phyloP scores from a whole-genome alignment of 1,284 basidiomycete species.

The Tilletia setariae region DNA sequence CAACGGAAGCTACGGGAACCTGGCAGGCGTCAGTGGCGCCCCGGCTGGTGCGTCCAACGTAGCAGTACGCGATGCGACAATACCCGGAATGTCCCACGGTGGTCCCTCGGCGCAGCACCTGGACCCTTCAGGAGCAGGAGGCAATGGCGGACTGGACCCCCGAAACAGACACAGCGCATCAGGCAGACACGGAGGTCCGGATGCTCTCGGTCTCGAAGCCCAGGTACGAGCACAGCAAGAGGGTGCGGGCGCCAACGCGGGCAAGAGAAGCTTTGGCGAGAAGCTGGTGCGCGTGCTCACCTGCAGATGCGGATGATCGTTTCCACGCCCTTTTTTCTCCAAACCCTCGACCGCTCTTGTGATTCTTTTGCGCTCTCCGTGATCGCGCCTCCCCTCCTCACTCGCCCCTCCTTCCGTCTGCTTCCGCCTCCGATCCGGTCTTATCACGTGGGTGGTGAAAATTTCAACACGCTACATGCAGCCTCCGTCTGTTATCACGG shows the following conservation, averaged over 20 bases:
- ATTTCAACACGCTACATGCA: not conserved
- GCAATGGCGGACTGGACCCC: constrained; percentile 18
- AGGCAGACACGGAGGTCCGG: constrained; percentile 16
- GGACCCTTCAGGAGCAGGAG: constrained; percentile 21
- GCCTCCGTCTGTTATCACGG: not conserved
- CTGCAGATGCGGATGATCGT: constrained; percentile 50
- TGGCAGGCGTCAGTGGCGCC: constrained; percentile 27
- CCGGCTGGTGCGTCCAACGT: constrained; percentile 40
- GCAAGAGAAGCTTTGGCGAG: constrained; percentile 43
- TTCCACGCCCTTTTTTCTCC: not conserved
- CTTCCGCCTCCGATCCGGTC: not conserved
- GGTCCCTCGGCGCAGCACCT: constrained; percentile 24
- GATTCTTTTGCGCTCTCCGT: not conserved
- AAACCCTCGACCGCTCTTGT: not conserved
- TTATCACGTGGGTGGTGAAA: not conserved
- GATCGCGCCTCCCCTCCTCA: not conserved
- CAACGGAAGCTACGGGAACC: constrained; percentile 33
- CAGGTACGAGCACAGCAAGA: constrained; percentile 18
- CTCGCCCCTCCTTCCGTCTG: not conserved
- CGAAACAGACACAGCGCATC: not conserved
- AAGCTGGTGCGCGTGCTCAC: constrained; percentile 53
- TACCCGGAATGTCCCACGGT: constrained; percentile 23
- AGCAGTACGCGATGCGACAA: constrained; percentile 45
- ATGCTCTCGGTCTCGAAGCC: constrained; percentile 21
- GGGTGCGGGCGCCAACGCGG: constrained; percentile 37